A percentile compares a stretch with the other conserved stretches of the same genome.
Evolutionary conservation across 352 stramenopile species (phyloP).

Genomic region (Phytophthora kernoviae): DNA sequence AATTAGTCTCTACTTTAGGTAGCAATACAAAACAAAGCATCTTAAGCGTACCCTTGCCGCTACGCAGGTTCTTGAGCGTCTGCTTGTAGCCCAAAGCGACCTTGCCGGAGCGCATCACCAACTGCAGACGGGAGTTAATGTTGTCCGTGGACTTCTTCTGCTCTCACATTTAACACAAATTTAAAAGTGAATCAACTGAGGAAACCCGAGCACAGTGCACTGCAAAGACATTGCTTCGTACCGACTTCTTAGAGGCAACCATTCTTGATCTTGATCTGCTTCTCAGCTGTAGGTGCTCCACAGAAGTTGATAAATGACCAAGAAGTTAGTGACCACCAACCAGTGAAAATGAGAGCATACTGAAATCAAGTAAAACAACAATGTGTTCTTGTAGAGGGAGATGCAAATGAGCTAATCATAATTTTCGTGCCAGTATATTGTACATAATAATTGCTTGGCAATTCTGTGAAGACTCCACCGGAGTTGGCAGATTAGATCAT

Average conservation of each 20-base stretch:
- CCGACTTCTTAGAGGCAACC: conserved; percentile 92
- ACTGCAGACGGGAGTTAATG: conserved; percentile 99
- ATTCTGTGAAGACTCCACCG: no score
- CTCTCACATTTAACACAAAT: conserved; percentile 31
- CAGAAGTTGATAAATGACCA: no score
- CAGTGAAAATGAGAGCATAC: conserved; percentile 22
- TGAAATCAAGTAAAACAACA: not conserved
- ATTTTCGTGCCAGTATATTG: no score
- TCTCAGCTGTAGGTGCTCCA: no score
- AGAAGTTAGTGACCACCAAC: no score
- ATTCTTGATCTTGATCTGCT: conserved; percentile 75
- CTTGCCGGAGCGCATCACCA: conserved; percentile 99
- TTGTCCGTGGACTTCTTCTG: conserved; percentile 98
- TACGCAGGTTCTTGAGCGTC: conserved; percentile 97
- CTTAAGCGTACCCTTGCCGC: conserved; percentile 79
- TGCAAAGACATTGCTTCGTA: conserved; percentile 57
- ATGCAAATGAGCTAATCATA: no score
- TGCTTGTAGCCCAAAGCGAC: conserved; percentile 99
- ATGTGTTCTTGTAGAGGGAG: no score
- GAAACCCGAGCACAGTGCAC: conserved; percentile 17
- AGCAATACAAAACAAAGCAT: not conserved
- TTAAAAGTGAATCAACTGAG: conserved; percentile 28
- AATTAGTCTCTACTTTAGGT: not conserved
- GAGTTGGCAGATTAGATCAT: no score
- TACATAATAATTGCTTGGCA: no score